Evolutionary conservation across 371 early-diverging fungal genomes (phyloP).

Genomic region (Mortierella sp.): DNA sequence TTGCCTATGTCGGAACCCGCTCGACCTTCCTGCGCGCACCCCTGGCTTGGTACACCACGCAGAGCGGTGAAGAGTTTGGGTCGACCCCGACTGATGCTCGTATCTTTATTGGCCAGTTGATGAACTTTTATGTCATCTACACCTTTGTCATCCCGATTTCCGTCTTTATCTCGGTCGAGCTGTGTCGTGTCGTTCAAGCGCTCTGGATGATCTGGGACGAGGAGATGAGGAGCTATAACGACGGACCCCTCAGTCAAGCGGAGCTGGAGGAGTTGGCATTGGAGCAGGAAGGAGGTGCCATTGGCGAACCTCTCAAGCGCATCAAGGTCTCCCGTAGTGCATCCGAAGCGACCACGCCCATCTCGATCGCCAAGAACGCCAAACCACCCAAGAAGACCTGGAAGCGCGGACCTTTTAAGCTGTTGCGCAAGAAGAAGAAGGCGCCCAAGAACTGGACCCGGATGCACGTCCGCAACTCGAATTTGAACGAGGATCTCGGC

Average conservation of each 20-base stretch:
- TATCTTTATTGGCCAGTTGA: constrained; percentile 52
- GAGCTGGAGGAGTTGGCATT: constrained; percentile 51
- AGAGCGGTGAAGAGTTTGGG: constrained; percentile 40
- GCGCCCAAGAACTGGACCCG: constrained; percentile 61
- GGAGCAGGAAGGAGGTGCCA: constrained; percentile 24
- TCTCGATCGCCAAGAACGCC: constrained; percentile 1
- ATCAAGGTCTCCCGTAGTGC: neutral
- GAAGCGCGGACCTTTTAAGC: constrained; percentile 17
- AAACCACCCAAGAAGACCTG: constrained; percentile 14
- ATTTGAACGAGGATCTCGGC: constrained; percentile 59
- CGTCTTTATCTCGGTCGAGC: constrained; percentile 67
- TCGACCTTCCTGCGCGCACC: constrained; percentile 36
- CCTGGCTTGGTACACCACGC: constrained; percentile 52
- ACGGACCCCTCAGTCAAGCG: constrained; percentile 49
- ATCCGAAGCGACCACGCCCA: constrained; percentile 19
- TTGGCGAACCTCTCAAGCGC: constrained; percentile 3
- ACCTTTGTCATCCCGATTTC: constrained; percentile 78
- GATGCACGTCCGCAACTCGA: constrained; percentile 87
- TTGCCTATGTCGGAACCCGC: constrained; percentile 43
- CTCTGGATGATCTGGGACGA: constrained; percentile 65
- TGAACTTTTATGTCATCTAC: constrained; percentile 59
- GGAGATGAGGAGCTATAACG: constrained; percentile 52
- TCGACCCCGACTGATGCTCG: constrained; percentile 27
- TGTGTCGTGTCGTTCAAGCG: constrained; percentile 68
- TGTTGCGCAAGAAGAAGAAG: constrained; percentile 47